Base-by-base conservation (phyloP, 768 basidiomycete genomes). In the Cystoderma amianthinum region DNA sequence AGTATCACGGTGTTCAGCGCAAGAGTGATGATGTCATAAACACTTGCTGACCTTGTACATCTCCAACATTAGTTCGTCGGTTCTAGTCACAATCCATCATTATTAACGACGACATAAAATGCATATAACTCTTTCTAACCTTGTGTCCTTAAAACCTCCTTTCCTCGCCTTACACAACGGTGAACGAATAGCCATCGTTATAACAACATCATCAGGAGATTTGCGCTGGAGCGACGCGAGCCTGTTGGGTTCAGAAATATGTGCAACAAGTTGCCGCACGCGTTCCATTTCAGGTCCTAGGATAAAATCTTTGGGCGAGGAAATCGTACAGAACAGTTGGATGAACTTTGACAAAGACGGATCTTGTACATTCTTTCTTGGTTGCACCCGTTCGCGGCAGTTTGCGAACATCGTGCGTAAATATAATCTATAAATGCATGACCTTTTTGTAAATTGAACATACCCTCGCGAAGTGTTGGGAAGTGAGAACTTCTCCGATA, bases 101-200 rank as follows among this genome's bases (percentile, higher is more conserved):
- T 51, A 30, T 20, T 17, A 19, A 12, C 3, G 33, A n/a, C n/a
- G n/a, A 13, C 23, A 36, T 19, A 18, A 38, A 20, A 35, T 30
- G 13, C 19, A 36, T 21, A 41, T 35, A 24, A n/a, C n/a, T n/a
- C 44, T 42, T 24, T 22, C 73, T 52, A 52, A 74, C 82, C 65
- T 74, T 2, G 76, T 78, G 55, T 90, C 86, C 60, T 76, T 85
- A 62, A 76, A 68, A 3, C 77, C 85, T 20, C 88, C 88, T 50
- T 82, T 87, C 57, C 72, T 83, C 3, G 87, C 78, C 48, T 82
- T 87, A 45, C 82, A 83, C 40, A 87, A 59, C 1, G 85, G 83
- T 3, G 83, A 84, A 22, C 85, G 78, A 49, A 83, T 78, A 44
- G 87, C 84, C 68, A 86, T 73, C 2, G 86, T 88, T 45, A 90